A percentile compares a stretch with the other conserved stretches of the same genome.
Evolutionary conservation across 2,329 filamentous ascomycete species (phyloP).

Genomic region (Tolypocladium nubicola): DNA sequence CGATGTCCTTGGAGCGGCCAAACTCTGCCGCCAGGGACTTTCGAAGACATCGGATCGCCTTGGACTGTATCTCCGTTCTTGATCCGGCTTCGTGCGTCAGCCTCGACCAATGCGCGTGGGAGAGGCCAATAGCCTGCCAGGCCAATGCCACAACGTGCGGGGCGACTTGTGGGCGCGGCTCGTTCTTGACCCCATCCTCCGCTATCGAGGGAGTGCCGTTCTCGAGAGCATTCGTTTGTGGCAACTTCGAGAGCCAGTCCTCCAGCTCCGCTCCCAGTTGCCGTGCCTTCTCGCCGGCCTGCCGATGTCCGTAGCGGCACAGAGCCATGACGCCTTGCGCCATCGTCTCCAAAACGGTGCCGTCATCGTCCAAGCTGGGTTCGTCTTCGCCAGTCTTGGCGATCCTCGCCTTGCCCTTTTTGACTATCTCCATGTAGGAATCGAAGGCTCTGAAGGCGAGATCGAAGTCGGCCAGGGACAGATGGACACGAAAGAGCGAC

Average conservation of each 20-base stretch:
- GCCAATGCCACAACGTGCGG: constrained; percentile 55
- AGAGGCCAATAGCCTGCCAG: constrained; percentile 78
- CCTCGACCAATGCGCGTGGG: constrained; percentile 78
- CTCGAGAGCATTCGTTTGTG: constrained; percentile 17
- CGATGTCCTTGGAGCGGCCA: constrained; percentile 56
- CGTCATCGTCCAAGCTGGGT: constrained; percentile 66
- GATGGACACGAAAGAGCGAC: constrained; percentile 78
- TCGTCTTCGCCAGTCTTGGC: constrained; percentile 67
- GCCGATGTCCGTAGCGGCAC: constrained; percentile 66
- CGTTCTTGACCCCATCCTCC: constrained; percentile 16
- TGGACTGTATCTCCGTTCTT: constrained; percentile 62
- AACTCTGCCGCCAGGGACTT: constrained; percentile 60
- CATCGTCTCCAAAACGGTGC: constrained; percentile 64
- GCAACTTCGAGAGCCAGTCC: constrained; percentile 58
- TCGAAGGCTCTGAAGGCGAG: constrained; percentile 84
- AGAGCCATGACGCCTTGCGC: constrained; percentile 71
- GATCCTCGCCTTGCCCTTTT: constrained; percentile 72
- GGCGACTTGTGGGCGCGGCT: constrained; percentile 37
- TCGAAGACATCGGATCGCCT: constrained; percentile 66
- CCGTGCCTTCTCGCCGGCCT: constrained; percentile 70
- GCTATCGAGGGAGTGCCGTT: constrained; percentile 15
- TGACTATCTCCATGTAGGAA: constrained; percentile 82
- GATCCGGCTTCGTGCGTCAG: constrained; percentile 65
- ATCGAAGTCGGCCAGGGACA: constrained; percentile 83
- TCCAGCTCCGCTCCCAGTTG: constrained; percentile 62